Base-by-base conservation (phyloP, 257 asterid species). In the Nicotiana sylvestris region DNA sequence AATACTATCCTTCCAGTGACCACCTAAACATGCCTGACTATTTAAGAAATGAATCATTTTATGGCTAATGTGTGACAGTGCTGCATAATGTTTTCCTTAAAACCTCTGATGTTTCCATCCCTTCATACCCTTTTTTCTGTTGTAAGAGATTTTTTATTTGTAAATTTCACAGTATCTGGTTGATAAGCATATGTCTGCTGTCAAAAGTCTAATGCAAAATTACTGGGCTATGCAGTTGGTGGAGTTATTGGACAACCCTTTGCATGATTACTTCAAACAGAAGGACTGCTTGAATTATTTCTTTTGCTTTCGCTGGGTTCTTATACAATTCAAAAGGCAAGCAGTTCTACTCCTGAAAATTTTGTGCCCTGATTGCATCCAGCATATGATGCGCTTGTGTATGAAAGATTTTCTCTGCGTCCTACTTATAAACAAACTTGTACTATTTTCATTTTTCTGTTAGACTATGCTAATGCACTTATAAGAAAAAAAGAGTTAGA, bases 261-360 rank as follows among this genome's bases (percentile, higher is more conserved):
- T 96, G 92, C 96, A 96, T 88, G 90, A 91, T 90, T 94, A 96
- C 85, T 94, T 96, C 81, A 76, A 81, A 87, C 92, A 93, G 96
- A 87, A 90, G 56, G 99, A 96, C 61, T 96, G 99, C 91, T 86
- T 96, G 88, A 96, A 96, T 85, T 96, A 91, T 85, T 96, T 96
- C 95, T 96, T 96, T 86, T 96, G 99, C 89, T 96, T 96, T 62
- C 99, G 99, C 81, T 96, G 99, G 99, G 85, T 96, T 76, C 93
- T 96, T 84, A 96, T 96, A 87, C 99, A 96, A 91, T 96, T 96
- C 58, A 96, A 96, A 89, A 94, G 99, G 99, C 82, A 89, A 90
- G 97, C 83, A 27, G 77, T 56, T 61, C 53, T 49, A 15, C 46
- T 77, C 18, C 30, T 76, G 46, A 9, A 29, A 66, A 16, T 56